Conservation (phyloP, 163 green algal genomes). For the Scenedesmus sp. region DNA sequence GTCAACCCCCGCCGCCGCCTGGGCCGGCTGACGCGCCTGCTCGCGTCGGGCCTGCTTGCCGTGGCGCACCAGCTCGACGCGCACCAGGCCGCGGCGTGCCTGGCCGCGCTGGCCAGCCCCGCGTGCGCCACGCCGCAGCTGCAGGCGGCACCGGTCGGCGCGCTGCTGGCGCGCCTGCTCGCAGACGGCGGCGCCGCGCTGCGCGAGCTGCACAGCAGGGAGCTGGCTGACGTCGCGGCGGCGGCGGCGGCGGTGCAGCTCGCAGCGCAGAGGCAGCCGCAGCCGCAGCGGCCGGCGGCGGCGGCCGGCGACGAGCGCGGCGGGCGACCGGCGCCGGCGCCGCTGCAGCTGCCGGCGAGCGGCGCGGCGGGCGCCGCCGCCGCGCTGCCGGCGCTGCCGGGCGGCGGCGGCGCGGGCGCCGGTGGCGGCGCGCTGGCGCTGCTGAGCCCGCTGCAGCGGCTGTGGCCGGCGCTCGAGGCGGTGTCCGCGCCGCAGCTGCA, state of each 20-base stretch:
- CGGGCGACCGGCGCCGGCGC: too few species aligned
- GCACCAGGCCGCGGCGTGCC: constrained; percentile 19
- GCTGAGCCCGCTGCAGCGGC: not conserved
- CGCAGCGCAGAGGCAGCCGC: constrained; percentile 6
- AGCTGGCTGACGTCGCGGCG: constrained; percentile 11
- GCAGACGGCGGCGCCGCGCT: constrained; percentile 5
- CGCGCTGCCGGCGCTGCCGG: too few species aligned
- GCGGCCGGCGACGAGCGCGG: too few species aligned
- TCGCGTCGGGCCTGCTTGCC: not conserved
- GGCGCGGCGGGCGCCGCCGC: too few species aligned
- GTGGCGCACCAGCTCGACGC: constrained; percentile 19
- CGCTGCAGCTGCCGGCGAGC: too few species aligned
- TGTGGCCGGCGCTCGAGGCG: not conserved
- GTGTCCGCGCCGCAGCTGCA: not conserved
- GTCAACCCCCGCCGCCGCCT: not conserved
- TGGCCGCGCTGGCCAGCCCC: not conserved
- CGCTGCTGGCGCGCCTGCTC: constrained; percentile 9
- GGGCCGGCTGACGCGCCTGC: constrained; percentile 8
- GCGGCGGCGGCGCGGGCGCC: too few species aligned
- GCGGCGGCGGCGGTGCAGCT: not conserved
- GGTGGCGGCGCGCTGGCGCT: constrained; percentile 11
- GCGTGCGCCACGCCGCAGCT: not conserved
- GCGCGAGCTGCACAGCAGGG: constrained; percentile 14
- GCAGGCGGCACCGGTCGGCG: not conserved
- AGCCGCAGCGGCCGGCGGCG: not conserved